Percentiles rank a stretch among this genome's conserved stretches.
phyloP scores from a whole-genome alignment of 176 grass and related monocot species.

The Typha latifolia region DNA sequence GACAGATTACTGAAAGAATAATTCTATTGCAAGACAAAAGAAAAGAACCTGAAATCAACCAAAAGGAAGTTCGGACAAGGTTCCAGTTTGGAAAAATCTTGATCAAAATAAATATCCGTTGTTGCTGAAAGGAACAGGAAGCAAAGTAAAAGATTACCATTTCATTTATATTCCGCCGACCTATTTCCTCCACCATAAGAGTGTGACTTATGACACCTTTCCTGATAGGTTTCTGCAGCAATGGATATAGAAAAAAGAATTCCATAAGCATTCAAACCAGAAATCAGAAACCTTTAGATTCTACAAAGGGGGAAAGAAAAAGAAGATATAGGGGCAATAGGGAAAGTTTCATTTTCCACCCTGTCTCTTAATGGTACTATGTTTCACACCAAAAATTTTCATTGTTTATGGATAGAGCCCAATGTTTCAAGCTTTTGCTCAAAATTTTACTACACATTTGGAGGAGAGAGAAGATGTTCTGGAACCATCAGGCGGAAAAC shows the following conservation, averaged over 20 bases:
- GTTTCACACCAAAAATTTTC: no score
- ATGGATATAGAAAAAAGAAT: constrained; percentile 19
- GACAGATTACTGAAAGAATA: not conserved
- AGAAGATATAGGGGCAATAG: not conserved
- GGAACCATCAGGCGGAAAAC: not conserved
- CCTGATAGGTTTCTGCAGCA: constrained; percentile 69
- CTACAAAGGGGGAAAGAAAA: not conserved
- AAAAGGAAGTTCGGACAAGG: not conserved
- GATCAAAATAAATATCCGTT: not conserved
- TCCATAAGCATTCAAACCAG: not conserved
- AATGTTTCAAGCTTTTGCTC: no score
- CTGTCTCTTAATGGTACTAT: no score
- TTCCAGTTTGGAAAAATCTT: not conserved
- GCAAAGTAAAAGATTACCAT: constrained; percentile 35
- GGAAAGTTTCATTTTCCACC: no score
- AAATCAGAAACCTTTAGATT: not conserved
- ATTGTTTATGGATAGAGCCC: no score
- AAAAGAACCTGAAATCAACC: not conserved
- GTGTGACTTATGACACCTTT: constrained; percentile 60
- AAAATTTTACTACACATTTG: no score
- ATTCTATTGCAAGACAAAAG: not conserved
- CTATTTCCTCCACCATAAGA: constrained; percentile 66
- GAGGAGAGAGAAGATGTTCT: no score
- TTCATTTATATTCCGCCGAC: constrained; percentile 35
- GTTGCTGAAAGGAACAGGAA: constrained; percentile 10